phyloP scores from a whole-genome alignment of 805 yeast species.

The Wickerhamiella alocasiicola region DNA sequence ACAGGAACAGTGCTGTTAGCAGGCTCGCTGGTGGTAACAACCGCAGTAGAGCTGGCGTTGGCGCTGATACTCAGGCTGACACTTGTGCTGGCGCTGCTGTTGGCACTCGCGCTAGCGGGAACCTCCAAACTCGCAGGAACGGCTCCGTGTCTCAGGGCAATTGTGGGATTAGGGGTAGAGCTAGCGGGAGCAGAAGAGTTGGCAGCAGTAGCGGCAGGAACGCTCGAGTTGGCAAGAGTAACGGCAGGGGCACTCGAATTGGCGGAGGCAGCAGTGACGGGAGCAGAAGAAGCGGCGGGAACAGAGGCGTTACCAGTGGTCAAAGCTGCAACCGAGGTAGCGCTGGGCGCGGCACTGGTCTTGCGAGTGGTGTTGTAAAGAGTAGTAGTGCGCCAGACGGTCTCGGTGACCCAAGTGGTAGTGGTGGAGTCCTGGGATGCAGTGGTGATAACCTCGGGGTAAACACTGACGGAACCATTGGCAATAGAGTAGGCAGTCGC shows the following conservation, averaged over 20 bases:
- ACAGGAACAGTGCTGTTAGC: neutral
- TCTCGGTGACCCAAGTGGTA: conserved; percentile 15
- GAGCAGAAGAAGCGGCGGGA: neutral
- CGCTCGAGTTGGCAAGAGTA: neutral
- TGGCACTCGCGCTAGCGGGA: neutral
- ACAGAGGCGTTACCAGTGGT: conserved; percentile 6
- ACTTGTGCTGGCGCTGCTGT: neutral
- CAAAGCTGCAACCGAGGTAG: conserved; percentile 8
- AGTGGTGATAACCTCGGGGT: conserved; percentile 11
- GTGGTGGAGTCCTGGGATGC: conserved; percentile 11
- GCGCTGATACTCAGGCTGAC: neutral
- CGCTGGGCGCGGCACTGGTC: conserved; percentile 11
- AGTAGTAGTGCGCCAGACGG: conserved; percentile 16
- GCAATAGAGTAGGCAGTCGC: conserved; percentile 7
- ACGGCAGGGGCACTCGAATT: neutral
- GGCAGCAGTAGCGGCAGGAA: neutral
- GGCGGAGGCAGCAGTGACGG: neutral
- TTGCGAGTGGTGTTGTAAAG: conserved; percentile 13
- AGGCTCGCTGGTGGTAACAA: neutral
- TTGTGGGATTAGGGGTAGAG: neutral
- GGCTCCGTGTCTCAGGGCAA: neutral
- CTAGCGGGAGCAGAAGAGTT: neutral
- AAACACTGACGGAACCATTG: conserved; percentile 5
- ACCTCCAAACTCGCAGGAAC: neutral
- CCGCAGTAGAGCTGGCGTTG: neutral